A percentile compares a stretch with the other conserved stretches of the same genome.
Evolutionary conservation across 192 early-diverging fungal species (phyloP).

Genomic region (Rhizoclosmatium globosum): DNA sequence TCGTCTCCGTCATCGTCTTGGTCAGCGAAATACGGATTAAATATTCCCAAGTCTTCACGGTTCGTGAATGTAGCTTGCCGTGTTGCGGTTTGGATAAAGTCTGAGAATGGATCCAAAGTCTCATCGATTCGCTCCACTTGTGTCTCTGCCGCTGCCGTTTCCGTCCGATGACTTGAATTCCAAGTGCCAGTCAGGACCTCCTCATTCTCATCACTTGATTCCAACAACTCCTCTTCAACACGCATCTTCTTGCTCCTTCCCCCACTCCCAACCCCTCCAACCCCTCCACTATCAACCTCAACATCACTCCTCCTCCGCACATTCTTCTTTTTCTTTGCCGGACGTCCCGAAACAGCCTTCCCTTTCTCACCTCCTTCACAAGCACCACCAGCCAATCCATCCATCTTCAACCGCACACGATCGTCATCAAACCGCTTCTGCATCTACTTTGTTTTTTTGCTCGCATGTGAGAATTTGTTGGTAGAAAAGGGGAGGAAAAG

Average conservation of each 20-base stretch:
- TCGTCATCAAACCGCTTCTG: constrained; percentile 5
- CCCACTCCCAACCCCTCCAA: background rate
- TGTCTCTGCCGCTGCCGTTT: background rate
- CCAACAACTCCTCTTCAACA: background rate
- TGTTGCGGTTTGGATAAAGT: background rate
- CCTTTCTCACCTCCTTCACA: background rate
- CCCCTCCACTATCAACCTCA: background rate
- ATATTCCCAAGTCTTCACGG: background rate
- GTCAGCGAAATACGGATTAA: background rate
- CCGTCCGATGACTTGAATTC: no score
- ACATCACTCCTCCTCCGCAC: background rate
- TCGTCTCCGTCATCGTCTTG: background rate
- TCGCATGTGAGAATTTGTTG: background rate
- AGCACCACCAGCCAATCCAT: background rate
- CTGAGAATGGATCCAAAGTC: background rate
- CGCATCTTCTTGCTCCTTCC: background rate
- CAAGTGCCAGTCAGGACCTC: no score
- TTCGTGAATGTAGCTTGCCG: background rate
- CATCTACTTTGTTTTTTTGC: background rate
- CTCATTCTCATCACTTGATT: background rate
- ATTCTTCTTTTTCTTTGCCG: background rate
- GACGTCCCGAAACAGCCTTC: no score
- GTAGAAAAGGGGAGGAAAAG: no score
- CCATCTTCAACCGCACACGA: background rate
- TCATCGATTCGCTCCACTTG: background rate